These are phyloP conservation scores for Brassica hybrid DNA, from an alignment of 441 rosid genomes.

Conservation along the genomic window DNA sequence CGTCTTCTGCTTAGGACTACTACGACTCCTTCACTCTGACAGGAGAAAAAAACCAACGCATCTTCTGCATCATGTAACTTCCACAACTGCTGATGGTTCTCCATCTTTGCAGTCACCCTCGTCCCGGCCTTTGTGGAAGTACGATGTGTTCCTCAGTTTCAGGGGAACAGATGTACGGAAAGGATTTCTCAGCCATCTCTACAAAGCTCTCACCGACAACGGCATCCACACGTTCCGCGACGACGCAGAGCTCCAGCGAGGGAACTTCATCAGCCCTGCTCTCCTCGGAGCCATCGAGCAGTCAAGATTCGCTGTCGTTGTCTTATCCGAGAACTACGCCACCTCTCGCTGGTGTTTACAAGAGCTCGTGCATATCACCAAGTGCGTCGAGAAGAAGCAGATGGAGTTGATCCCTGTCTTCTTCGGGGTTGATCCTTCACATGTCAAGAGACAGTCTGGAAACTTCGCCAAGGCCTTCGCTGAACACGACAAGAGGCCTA, in stretches of 20 bases:
- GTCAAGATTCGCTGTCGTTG: slow-evolving; percentile 45
- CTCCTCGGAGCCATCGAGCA: slow-evolving; percentile 44
- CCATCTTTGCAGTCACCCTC: background rate
- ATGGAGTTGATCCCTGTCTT: slow-evolving; percentile 49
- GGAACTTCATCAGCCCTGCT: slow-evolving; percentile 29
- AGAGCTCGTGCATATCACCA: slow-evolving; percentile 50
- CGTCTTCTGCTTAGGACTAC: slow-evolving; percentile 5
- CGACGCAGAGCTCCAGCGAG: slow-evolving; percentile 36
- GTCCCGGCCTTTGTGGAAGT: slow-evolving; percentile 17
- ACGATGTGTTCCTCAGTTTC: slow-evolving; percentile 46
- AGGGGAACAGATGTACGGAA: slow-evolving; percentile 38
- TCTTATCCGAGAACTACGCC: slow-evolving; percentile 51
- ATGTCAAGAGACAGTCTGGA: slow-evolving; percentile 48
- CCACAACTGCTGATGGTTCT: background rate
- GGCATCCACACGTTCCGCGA: slow-evolving; percentile 37
- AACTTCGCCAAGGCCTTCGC: slow-evolving; percentile 49
- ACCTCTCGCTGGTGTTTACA: slow-evolving; percentile 47
- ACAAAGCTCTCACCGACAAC: slow-evolving; percentile 34
- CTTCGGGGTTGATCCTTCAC: slow-evolving; percentile 49
- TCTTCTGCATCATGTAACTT: background rate
- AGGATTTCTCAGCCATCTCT: slow-evolving; percentile 42
- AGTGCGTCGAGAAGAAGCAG: slow-evolving; percentile 12
- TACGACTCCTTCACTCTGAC: slow-evolving; percentile 7
- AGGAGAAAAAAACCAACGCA: background rate
- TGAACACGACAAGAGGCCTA: slow-evolving; percentile 36